A percentile compares a stretch with the other conserved stretches of the same genome.
phyloP scores from a whole-genome alignment of 2,329 filamentous ascomycete species.

The Beauveria varroae region DNA sequence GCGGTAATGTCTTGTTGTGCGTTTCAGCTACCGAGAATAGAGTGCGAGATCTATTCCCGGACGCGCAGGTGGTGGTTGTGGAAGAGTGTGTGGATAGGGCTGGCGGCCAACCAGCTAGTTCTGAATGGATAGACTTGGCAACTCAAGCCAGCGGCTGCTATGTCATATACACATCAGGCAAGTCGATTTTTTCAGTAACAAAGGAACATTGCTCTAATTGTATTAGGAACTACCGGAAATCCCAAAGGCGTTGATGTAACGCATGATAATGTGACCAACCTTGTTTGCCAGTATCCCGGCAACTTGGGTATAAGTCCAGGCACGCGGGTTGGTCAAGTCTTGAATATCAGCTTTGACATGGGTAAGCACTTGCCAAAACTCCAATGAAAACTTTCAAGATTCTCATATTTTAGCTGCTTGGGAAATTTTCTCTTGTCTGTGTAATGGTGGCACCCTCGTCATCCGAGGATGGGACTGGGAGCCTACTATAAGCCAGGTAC shows the following conservation, averaged over 20 bases:
- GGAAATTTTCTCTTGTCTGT: constrained; percentile 50
- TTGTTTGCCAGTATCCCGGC: constrained; percentile 42
- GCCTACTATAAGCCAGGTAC: constrained; percentile 36
- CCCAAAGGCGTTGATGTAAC: constrained; percentile 53
- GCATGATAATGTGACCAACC: constrained; percentile 47
- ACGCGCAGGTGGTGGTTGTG: constrained; percentile 21
- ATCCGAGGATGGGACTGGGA: constrained; percentile 44
- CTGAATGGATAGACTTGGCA: constrained; percentile 22
- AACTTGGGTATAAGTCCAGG: constrained; percentile 42
- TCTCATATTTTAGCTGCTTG: constrained; percentile 40
- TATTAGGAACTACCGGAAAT: constrained; percentile 43
- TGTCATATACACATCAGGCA: constrained; percentile 48
- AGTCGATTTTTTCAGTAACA: background rate
- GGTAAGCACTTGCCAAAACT: constrained; percentile 30
- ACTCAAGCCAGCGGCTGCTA: constrained; percentile 34
- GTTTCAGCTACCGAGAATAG: constrained; percentile 31
- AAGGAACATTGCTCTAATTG: background rate
- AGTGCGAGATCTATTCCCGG: constrained; percentile 20
- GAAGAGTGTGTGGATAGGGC: constrained; percentile 17
- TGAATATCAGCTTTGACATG: constrained; percentile 56
- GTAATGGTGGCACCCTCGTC: constrained; percentile 50
- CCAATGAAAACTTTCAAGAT: background rate
- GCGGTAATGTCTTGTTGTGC: constrained; percentile 38
- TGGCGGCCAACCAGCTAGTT: background rate
- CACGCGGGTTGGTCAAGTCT: constrained; percentile 44